These are phyloP conservation scores for Phytophthora melonis DNA, from an alignment of 352 stramenopile genomes.

Conservation along the genomic window DNA sequence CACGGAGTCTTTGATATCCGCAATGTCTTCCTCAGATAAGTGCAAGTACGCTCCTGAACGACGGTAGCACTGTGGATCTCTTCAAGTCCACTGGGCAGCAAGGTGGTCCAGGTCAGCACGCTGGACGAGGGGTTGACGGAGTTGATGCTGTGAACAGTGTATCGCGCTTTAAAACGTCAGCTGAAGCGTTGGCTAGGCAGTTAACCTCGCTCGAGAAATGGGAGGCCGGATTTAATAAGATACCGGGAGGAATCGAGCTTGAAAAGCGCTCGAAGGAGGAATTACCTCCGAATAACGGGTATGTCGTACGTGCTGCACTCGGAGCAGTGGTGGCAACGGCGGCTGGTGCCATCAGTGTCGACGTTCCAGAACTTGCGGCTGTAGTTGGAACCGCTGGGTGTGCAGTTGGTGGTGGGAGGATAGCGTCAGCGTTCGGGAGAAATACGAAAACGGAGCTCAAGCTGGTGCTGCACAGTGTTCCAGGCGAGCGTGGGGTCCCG, in stretches of 20 bases:
- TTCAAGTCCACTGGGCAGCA: slow-evolving; percentile 8
- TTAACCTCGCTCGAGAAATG: background rate
- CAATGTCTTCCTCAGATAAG: background rate
- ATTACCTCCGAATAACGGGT: background rate
- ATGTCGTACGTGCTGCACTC: background rate
- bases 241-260: background rate
- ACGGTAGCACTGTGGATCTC: background rate
- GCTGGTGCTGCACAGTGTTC: background rate
- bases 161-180: background rate
- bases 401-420: background rate
- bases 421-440: background rate
- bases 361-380: background rate
- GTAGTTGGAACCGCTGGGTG: background rate
- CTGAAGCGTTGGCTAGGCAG: background rate
- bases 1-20: slow-evolving; percentile 12
- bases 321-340: background rate
- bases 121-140: background rate
- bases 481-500: background rate
- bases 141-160: background rate
- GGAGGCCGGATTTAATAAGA: background rate
- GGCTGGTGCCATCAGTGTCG: background rate
- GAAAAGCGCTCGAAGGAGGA: background rate
- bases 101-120: slow-evolving; percentile 12
- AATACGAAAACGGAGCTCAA: slow-evolving; percentile 4
- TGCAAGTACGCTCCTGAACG: slow-evolving; percentile 1